Conservation (phyloP, 2,329 filamentous ascomycete species). For the Fusarium kyushuense region DNA sequence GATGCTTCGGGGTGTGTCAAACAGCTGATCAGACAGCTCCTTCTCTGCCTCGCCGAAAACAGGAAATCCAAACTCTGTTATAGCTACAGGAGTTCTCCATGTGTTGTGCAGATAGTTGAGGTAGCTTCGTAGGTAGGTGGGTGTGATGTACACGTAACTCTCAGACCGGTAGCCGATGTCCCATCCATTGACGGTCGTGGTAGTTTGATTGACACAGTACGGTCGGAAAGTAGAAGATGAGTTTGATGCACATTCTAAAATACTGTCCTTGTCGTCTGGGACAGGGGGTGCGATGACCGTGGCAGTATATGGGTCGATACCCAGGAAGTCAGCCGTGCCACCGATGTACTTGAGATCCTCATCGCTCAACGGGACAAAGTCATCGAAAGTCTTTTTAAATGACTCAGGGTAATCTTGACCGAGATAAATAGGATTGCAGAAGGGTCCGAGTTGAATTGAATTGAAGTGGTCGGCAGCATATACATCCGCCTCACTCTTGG, state of each 20-base stretch:
- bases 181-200: conserved; percentile 64
- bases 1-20: conserved; percentile 63
- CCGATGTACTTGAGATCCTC: conserved; percentile 63
- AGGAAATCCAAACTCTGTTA: conserved; percentile 70
- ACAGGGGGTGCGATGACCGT: conserved; percentile 63
- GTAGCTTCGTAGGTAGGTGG: conserved; percentile 67
- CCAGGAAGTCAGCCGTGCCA: conserved; percentile 66
- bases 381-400: conserved; percentile 58
- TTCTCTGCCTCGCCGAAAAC: conserved; percentile 61
- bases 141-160: conserved; percentile 69
- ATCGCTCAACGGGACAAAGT: conserved; percentile 60
- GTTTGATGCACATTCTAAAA: conserved; percentile 62
- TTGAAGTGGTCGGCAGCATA: conserved; percentile 61
- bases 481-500: conserved; percentile 56
- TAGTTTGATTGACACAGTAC: conserved; percentile 64
- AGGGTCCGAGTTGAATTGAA: conserved; percentile 61
- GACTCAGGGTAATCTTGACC: conserved; percentile 63
- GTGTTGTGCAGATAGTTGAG: conserved; percentile 71
- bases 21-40: conserved; percentile 62
- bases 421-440: conserved; percentile 66
- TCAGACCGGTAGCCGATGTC: conserved; percentile 68
- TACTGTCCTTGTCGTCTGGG: conserved; percentile 52
- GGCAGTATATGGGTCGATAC: conserved; percentile 69
- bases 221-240: conserved; percentile 60
- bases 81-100: conserved; percentile 61